A percentile compares a stretch with the other conserved stretches of the same genome.
Conservation (phyloP, 169 alveolate genomes). For the Theileria parva region DNA sequence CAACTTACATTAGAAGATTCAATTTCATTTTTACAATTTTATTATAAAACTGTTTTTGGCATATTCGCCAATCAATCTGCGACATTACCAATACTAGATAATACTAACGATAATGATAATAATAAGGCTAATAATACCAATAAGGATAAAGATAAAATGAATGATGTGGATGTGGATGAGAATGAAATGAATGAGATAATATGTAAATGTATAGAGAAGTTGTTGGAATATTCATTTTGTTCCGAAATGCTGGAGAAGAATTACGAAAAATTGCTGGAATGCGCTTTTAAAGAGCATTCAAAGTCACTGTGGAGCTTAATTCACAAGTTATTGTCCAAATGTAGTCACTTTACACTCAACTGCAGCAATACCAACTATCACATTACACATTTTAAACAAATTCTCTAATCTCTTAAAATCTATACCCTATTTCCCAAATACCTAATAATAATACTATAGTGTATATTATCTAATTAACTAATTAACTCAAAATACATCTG, state of each 20-base stretch:
- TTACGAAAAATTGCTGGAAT: slow-evolving; percentile 14
- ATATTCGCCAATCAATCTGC: neutral
- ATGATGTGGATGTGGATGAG: neutral
- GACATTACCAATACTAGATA: neutral
- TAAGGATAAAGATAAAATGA: neutral
- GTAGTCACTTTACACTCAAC: neutral
- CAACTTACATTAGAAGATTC: slow-evolving; percentile 13
- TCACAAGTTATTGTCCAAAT: neutral
- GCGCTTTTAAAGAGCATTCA: slow-evolving; percentile 17
- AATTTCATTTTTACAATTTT: slow-evolving; percentile 9
- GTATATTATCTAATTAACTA: too few species aligned
- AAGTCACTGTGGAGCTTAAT: slow-evolving; percentile 15
- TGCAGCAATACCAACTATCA: neutral
- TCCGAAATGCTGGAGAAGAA: neutral
- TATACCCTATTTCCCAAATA: too few species aligned
- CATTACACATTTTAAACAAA: slow-evolving; percentile 7
- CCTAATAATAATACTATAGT: too few species aligned
- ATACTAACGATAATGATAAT: neutral
- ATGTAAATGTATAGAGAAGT: slow-evolving; percentile 7
- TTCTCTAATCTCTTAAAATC: neutral
- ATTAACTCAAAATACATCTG: too few species aligned
- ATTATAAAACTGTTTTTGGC: slow-evolving; percentile 18
- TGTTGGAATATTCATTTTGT: slow-evolving; percentile 1
- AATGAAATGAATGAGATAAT: slow-evolving; percentile 10
- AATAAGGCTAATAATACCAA: neutral